Percentiles rank a stretch among this genome's conserved stretches.
Conservation (phyloP, 768 basidiomycete genomes). For the Mycena latifolia region DNA sequence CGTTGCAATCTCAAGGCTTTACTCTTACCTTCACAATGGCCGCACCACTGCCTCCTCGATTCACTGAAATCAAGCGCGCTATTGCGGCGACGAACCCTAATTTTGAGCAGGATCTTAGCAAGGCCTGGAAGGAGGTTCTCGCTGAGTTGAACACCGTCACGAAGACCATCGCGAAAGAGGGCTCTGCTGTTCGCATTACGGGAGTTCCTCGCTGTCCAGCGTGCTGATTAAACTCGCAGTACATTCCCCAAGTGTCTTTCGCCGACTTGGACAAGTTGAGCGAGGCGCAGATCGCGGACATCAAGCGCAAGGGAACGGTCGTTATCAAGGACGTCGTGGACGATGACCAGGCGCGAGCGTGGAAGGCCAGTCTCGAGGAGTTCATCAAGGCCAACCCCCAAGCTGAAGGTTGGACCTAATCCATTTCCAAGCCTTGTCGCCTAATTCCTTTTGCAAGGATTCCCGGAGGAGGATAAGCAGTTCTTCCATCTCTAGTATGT, state of each 20-base stretch:
- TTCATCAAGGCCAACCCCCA: slow-evolving; percentile 64
- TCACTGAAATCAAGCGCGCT: slow-evolving; percentile 26
- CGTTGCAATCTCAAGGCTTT: slow-evolving; percentile 21
- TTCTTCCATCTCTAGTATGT: slow-evolving; percentile 71
- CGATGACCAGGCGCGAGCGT: slow-evolving; percentile 56
- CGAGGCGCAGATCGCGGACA: slow-evolving; percentile 51
- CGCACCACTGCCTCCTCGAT: slow-evolving; percentile 24
- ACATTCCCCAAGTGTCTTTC: slow-evolving; percentile 65
- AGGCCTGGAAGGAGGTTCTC: slow-evolving; percentile 64
- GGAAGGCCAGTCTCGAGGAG: slow-evolving; percentile 63
- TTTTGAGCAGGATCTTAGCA: slow-evolving; percentile 53
- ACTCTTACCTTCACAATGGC: slow-evolving; percentile 3
- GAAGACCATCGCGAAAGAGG: slow-evolving; percentile 51
- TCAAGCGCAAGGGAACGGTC: slow-evolving; percentile 63
- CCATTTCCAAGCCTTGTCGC: background rate
- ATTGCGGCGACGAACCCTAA: slow-evolving; percentile 45
- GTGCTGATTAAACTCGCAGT: slow-evolving; percentile 43
- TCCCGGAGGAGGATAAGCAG: slow-evolving; percentile 64
- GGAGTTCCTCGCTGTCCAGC: background rate
- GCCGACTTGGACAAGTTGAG: slow-evolving; percentile 56
- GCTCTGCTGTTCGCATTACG: slow-evolving; percentile 50
- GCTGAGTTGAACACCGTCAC: slow-evolving; percentile 54
- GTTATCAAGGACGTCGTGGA: slow-evolving; percentile 66
- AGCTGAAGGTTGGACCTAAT: slow-evolving; percentile 50
- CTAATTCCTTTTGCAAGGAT: slow-evolving; percentile 44